phyloP scores from a whole-genome alignment of 495 filamentous ascomycete genomes.

The Zalerion maritima region DNA sequence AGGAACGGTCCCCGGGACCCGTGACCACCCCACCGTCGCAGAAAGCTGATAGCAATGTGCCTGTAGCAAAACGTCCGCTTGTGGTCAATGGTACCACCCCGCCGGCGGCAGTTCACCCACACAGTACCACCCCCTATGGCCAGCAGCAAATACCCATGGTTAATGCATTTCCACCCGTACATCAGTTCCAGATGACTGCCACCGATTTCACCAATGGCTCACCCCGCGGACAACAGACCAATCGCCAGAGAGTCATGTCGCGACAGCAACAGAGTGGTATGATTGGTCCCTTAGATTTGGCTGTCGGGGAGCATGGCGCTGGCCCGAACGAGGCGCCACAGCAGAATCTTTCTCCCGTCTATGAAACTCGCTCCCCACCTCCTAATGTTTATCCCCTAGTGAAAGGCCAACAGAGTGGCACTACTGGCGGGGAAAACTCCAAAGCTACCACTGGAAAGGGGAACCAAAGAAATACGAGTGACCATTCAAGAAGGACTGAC shows the following conservation, averaged over 20 bases:
- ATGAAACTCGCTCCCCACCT: conserved; percentile 37
- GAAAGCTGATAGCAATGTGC: conserved; percentile 12
- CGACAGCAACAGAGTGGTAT: conserved; percentile 21
- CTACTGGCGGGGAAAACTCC: too few relatives aligned
- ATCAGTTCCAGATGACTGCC: conserved; percentile 3
- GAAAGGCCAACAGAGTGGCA: too few relatives aligned
- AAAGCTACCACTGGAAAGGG: too few relatives aligned
- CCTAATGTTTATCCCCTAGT: too few relatives aligned
- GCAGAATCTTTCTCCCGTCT: conserved; percentile 39
- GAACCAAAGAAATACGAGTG: too few relatives aligned
- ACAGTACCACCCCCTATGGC: conserved; percentile 11
- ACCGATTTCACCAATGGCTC: conserved; percentile 6
- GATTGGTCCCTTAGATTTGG: conserved; percentile 33
- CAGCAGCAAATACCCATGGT: conserved; percentile 9
- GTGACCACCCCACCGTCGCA: conserved; percentile 7
- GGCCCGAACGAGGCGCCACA: conserved; percentile 23
- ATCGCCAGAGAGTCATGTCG: conserved; percentile 18
- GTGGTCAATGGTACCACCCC: conserved; percentile 34
- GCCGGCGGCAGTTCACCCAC: conserved; percentile 4
- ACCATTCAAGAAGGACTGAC: too few relatives aligned
- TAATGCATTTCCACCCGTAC: conserved; percentile 9
- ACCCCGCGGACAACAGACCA: too few relatives aligned
- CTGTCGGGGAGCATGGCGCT: conserved; percentile 19
- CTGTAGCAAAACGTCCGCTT: conserved; percentile 24
- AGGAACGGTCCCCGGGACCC: conserved; percentile 9